Base-by-base conservation (phyloP, 2,329 filamentous ascomycete genomes). In the Westerdykella ornata region DNA sequence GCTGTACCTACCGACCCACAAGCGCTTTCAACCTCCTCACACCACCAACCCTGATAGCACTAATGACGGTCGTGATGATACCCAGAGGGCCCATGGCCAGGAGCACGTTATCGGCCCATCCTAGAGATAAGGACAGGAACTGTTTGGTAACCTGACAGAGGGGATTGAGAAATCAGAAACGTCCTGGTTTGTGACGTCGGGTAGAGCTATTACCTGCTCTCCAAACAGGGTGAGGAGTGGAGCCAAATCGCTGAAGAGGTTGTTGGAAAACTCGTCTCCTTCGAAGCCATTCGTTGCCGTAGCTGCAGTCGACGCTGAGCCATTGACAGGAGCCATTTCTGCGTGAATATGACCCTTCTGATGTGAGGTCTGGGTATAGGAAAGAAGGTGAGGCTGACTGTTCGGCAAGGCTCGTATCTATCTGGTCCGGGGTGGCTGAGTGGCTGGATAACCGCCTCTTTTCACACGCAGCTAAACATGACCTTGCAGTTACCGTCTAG, bases 181-280 rank as follows among this genome's bases (percentile, higher is more conserved):
- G n/a, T n/a, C n/a, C n/a, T n/a, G n/a, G n/a, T n/a, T n/a, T n/a
- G n/a, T n/a, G n/a, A n/a, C n/a, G n/a, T 8, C 22, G 22, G 12
- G 22, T 11, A 8, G 22, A 8, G 22, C 12, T 8, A 9, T 26
- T 26, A 67, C 54, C 1, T 60, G 53, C 26, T 71, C 67, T 6
- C 67, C 67, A 18, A 69, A 69, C 0, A 71, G 51, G 0, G 62
- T 49, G 1, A 71, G 46, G 1, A 69, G 44, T 1, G 62, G 62
- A 1, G 46, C 45, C 5, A 69, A 46, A 37, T 68, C 65, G 0
- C 56, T 60, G 5, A 62, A 60, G 1, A 68, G 40, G 33, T 68
- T 63, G 39, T 67, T 66, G 11, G 56, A 54, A 35, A 67, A 64
- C 31, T 33, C 31, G 14, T 33, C 31, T 2, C 31, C 31, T 7